Percentiles rank a stretch among this genome's conserved stretches.
Conservation (phyloP, 257 asterid species). For the Ajuga chamaepitys region DNA sequence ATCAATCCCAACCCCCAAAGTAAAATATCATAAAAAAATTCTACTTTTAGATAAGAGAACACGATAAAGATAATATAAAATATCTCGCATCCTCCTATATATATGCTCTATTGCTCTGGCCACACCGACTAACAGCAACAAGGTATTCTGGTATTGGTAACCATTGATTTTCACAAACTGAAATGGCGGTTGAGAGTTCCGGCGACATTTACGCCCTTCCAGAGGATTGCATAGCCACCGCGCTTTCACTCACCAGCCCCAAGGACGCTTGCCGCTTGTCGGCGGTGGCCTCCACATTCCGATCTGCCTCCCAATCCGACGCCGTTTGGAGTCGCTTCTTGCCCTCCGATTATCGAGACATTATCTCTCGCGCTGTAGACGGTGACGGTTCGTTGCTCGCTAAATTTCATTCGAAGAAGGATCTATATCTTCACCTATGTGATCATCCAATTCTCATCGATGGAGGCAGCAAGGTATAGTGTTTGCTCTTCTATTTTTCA, state of each 20-base stretch:
- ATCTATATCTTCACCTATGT: constrained; percentile 50
- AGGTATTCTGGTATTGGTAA: neutral
- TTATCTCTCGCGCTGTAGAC: constrained; percentile 35
- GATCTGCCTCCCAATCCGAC: constrained; percentile 63
- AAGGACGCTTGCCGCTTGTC: constrained; percentile 64
- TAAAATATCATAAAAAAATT: no score
- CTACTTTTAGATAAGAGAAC: neutral
- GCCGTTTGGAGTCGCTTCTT: constrained; percentile 68
- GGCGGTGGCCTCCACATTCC: constrained; percentile 43
- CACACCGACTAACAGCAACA: neutral
- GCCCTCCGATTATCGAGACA: constrained; percentile 59
- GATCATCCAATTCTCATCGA: constrained; percentile 58
- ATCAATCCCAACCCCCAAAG: no score
- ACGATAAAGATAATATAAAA: neutral
- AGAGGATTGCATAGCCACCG: constrained; percentile 66
- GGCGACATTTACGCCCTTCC: constrained; percentile 41
- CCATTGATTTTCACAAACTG: neutral
- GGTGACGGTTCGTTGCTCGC: constrained; percentile 18
- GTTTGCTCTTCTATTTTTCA: neutral
- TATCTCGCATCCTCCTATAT: neutral
- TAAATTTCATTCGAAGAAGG: constrained; percentile 41
- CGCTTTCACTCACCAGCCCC: constrained; percentile 65
- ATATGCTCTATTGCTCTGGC: neutral
- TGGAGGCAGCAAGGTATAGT: constrained; percentile 46
- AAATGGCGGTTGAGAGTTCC: constrained; percentile 34